Conservation (phyloP, 192 early-diverging fungal species). For the Rhizoclosmatium sp. region DNA sequence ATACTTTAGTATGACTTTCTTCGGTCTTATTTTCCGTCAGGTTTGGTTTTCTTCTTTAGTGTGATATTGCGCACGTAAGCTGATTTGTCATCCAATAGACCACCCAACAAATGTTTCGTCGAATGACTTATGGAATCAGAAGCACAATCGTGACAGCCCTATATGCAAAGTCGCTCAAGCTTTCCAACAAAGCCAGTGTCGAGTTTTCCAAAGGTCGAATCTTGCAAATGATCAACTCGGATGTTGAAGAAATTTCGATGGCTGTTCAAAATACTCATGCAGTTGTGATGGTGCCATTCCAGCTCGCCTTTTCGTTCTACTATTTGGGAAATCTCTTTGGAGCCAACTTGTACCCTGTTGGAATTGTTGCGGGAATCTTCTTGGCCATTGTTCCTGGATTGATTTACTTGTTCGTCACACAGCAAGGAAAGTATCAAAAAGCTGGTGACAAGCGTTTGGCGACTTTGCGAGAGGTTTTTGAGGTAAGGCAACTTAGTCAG, state of each 20-base stretch:
- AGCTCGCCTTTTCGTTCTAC: constrained; percentile 35
- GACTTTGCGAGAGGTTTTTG: constrained; percentile 35
- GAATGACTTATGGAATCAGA: background rate
- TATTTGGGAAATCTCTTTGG: constrained; percentile 38
- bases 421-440: constrained; percentile 15
- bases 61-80: no score
- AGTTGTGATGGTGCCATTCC: constrained; percentile 30
- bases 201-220: constrained; percentile 45
- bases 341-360: constrained; percentile 34
- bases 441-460: constrained; percentile 38
- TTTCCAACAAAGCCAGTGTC: constrained; percentile 18
- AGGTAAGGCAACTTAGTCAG: constrained; percentile 4
- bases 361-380: constrained; percentile 30
- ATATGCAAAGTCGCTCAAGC: constrained; percentile 42
- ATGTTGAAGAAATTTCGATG: constrained; percentile 37
- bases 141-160: constrained; percentile 37
- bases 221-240: constrained; percentile 46
- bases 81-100: background rate
- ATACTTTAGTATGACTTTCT: constrained; percentile 9
- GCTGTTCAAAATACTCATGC: constrained; percentile 1
- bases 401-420: constrained; percentile 8
- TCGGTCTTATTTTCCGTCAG: constrained; percentile 11
- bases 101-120: constrained; percentile 6
- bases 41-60: no score
- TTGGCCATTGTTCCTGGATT: constrained; percentile 24